phyloP scores from a whole-genome alignment of 2,329 filamentous ascomycete genomes.

The Bimuria novae-zelandiae region DNA sequence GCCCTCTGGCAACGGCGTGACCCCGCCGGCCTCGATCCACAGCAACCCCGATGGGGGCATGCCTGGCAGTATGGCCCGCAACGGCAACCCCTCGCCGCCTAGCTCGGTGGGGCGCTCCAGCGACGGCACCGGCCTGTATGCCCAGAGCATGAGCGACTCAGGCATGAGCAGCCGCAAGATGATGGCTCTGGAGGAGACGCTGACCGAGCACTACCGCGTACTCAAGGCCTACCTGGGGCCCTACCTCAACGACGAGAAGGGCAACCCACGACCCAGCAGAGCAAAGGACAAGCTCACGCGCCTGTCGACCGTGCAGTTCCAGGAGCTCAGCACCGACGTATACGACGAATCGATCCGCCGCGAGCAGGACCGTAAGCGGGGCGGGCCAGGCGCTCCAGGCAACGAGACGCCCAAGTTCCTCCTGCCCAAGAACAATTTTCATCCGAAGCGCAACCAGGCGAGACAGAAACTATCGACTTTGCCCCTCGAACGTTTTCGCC shows the following conservation, averaged over 20 bases:
- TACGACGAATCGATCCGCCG: constrained; percentile 92
- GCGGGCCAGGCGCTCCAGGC: constrained; percentile 54
- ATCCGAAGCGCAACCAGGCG: constrained; percentile 97
- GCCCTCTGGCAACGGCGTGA: constrained; percentile 40
- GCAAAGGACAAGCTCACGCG: constrained; percentile 93
- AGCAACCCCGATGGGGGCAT: constrained; percentile 48
- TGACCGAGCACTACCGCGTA: constrained; percentile 80
- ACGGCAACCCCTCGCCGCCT: constrained; percentile 76
- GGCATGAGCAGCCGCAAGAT: constrained; percentile 62
- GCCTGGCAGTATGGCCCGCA: constrained; percentile 59
- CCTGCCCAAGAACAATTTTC: constrained; percentile 84
- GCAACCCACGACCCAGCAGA: constrained; percentile 77
- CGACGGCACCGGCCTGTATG: constrained; percentile 72
- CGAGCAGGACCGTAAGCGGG: constrained; percentile 64
- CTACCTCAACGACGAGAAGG: constrained; percentile 74
- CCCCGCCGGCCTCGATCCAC: constrained; percentile 45
- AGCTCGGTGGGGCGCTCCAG: constrained; percentile 86
- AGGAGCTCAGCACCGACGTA: constrained; percentile 96
- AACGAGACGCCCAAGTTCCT: constrained; percentile 63
- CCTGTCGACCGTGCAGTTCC: constrained; percentile 89
- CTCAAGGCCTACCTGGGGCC: constrained; percentile 76
- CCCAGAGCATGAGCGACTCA: constrained; percentile 58
- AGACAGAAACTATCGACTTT: constrained; percentile 91
- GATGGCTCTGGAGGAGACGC: constrained; percentile 66
- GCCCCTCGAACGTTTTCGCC: constrained; percentile 82